Conservation (phyloP, 805 yeast genomes). For the Starmerella roubikii region DNA sequence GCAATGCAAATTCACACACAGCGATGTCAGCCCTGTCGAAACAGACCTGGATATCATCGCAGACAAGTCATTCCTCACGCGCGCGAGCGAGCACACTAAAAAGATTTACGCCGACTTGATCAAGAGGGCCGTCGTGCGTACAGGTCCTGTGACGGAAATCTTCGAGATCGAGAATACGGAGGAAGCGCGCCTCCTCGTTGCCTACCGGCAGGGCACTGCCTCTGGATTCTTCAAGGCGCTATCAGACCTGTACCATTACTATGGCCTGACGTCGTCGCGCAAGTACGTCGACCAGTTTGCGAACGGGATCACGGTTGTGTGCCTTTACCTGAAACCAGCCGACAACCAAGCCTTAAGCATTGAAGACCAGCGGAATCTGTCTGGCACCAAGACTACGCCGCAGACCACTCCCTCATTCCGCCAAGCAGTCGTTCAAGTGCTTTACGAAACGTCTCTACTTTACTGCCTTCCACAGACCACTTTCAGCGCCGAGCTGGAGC, state of each 20-base stretch:
- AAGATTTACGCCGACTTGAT: conserved; percentile 60
- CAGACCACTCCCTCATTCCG: conserved; percentile 32
- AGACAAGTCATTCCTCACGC: conserved; percentile 62
- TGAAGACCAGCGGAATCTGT: conserved; percentile 1
- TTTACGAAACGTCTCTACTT: conserved; percentile 83
- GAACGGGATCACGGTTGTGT: conserved; percentile 74
- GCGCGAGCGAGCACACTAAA: conserved; percentile 71
- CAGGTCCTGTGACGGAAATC: conserved; percentile 88
- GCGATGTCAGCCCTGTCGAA: conserved; percentile 26
- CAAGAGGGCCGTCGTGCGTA: conserved; percentile 50
- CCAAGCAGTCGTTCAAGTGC: conserved; percentile 72
- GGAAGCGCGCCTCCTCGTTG: conserved; percentile 80
- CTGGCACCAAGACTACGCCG: conserved; percentile 23
- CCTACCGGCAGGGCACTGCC: conserved; percentile 71
- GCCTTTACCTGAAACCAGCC: conserved; percentile 66
- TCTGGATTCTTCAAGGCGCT: conserved; percentile 80
- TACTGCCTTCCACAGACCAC: conserved; percentile 82
- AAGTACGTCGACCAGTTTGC: conserved; percentile 90
- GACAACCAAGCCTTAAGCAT: conserved; percentile 25
- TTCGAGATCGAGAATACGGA: conserved; percentile 64
- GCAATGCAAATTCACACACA: conserved; percentile 42
- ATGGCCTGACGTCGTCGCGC: conserved; percentile 69
- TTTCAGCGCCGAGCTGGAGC: conserved; percentile 59
- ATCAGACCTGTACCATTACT: conserved; percentile 74
- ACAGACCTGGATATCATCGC: conserved; percentile 54